Percentiles rank a stretch among this genome's conserved stretches.
These are phyloP conservation scores for Colletotrichum sp. DNA, from an alignment of 2,329 filamentous ascomycete species.

Conservation along the genomic window DNA sequence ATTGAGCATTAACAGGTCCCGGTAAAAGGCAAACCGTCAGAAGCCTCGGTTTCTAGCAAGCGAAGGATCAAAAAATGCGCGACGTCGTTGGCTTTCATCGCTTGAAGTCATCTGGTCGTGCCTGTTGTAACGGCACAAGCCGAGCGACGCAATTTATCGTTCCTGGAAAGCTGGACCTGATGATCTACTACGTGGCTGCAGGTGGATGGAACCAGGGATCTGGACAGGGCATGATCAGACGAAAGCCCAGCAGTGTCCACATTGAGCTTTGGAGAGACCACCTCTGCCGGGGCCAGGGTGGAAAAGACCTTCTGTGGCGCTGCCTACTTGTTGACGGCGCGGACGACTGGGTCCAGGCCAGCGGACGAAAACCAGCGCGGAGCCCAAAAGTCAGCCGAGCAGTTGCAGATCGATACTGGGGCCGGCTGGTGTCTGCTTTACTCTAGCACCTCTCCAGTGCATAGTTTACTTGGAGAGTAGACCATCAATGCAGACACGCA, in stretches of 20 bases:
- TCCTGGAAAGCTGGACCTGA: not conserved
- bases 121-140: not conserved
- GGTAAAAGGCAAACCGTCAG: not conserved
- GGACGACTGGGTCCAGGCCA: not conserved
- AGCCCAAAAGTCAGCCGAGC: slow-evolving; percentile 7
- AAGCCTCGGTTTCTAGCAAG: not conserved
- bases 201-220: not conserved
- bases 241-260: not conserved
- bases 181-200: not conserved
- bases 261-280: not conserved
- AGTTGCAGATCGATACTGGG: not conserved
- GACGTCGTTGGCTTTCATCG: not conserved
- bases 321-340: not conserved
- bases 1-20: not conserved
- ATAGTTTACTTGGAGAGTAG: not conserved
- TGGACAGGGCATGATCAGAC: slow-evolving; percentile 13
- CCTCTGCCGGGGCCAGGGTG: slow-evolving; percentile 4
- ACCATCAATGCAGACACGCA: not conserved
- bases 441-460: not conserved
- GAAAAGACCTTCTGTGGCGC: slow-evolving; percentile 4
- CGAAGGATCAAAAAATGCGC: not conserved
- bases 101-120: not conserved
- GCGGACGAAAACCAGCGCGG: not conserved
- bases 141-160: not conserved
- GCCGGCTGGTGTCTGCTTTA: not conserved